A percentile compares a stretch with the other conserved stretches of the same genome.
These are phyloP conservation scores for Pinus tabuliformis DNA, from an alignment of 75 land plant species.

Conservation along the genomic window DNA sequence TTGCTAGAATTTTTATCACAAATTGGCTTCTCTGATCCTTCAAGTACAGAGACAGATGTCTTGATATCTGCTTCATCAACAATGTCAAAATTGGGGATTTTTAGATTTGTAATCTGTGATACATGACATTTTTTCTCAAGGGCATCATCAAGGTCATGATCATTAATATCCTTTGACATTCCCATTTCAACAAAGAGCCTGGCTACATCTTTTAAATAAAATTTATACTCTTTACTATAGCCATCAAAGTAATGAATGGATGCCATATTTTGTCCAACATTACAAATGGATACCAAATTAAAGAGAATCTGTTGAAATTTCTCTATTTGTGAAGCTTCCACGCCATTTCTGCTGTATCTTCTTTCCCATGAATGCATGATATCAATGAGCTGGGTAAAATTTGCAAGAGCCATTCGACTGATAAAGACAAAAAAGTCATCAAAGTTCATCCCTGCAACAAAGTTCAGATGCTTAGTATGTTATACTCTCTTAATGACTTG, in stretches of 20 bases:
- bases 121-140: neutral
- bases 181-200: neutral
- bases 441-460: slow-evolving; percentile 76
- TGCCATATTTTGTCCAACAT: slow-evolving; percentile 39
- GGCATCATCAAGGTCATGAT: neutral
- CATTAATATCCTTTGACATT: slow-evolving; percentile 5
- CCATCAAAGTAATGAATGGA: slow-evolving; percentile 16
- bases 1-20: neutral
- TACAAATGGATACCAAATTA: slow-evolving; percentile 35
- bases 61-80: slow-evolving; percentile 3
- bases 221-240: slow-evolving; percentile 2
- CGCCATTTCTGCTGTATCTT: neutral
- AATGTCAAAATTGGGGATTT: neutral
- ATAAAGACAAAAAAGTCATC: slow-evolving; percentile 63
- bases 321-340: neutral
- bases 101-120: neutral
- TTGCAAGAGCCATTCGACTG: slow-evolving; percentile 37
- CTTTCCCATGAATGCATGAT: slow-evolving; percentile 10
- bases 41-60: neutral
- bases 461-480: neutral
- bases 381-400: slow-evolving; percentile 24
- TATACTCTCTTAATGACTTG: slow-evolving; percentile 5
- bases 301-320: slow-evolving; percentile 16
- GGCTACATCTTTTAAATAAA: neutral
- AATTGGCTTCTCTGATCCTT: neutral